Base-by-base conservation (phyloP, 2,329 filamentous ascomycete species). In the Paracoccidioides brasiliensis region DNA sequence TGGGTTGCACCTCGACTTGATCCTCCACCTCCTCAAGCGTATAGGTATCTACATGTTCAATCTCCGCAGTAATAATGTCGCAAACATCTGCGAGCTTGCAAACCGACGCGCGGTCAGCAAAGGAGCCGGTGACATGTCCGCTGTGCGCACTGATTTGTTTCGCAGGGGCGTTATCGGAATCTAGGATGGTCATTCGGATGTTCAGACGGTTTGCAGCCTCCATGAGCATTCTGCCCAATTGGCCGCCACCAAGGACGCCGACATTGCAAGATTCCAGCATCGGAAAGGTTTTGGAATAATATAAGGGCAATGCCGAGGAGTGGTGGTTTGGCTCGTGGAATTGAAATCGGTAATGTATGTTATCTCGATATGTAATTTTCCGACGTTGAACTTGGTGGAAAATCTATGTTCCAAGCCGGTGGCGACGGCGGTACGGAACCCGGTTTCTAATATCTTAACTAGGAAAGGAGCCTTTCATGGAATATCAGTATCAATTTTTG, bases 31-130 rank as follows among this genome's bases (percentile, higher is more conserved):
- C 87, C 71, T 95, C 88, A 4, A 96, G 79, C 30, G 93, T 85
- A 54, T 88, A 78, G n/a, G 89, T 93, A 70, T 96, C 83, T 57
- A 96, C 86, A 72, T 96, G 91, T 76, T 97, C 91, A 60, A 95
- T 96, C 72, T 97, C 91, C 12, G 95, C 88, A 0, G 90, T 96
- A 58, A 96, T 76, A 14, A 95, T 81, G 67, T 95, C 88, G 63
- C 84, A 89, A 38, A 77, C 73, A 42, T 79, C 73, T 2, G 91
- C 90, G n/a, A 97, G 77, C 68, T 88, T 78, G 45, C 83, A 81
- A 61, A 97, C 90, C 61, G 87, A 85, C 38, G 81, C 80, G 0
- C 84, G 76, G 62, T 95, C 86, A 68, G 89, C 90, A 78, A 95
- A 96, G 0, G 90, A 95, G 56, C 90, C 91, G 15, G 83, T 80